Conservation (phyloP, 805 yeast species). For the Lipomyces mesembrius region DNA sequence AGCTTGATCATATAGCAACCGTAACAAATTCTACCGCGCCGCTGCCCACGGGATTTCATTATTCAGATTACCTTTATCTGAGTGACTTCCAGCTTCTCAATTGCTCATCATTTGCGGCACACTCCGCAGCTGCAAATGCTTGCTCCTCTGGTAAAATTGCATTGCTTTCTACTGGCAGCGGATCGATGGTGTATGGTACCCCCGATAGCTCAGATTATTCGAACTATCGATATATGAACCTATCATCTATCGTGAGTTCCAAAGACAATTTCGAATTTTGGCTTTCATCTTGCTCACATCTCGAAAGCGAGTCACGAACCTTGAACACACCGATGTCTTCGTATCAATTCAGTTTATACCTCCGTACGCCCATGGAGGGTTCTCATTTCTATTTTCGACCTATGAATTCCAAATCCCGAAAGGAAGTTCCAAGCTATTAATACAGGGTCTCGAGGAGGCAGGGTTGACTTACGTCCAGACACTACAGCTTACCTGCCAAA, state of each 20-base stretch:
- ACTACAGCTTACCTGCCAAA: neutral
- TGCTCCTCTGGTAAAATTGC: neutral
- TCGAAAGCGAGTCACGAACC: neutral
- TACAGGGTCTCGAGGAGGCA: neutral
- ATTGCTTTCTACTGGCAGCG: neutral
- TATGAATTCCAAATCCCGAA: neutral
- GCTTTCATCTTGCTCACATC: neutral
- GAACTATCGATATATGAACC: constrained; percentile 12
- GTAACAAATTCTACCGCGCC: neutral
- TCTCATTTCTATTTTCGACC: neutral
- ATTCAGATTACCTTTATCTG: neutral
- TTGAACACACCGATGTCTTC: neutral
- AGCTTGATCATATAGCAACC: neutral
- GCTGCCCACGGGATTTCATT: neutral
- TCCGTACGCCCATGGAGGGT: neutral
- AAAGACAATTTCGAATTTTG: neutral
- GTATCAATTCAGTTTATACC: neutral
- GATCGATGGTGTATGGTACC: neutral
- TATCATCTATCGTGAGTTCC: constrained; percentile 7
- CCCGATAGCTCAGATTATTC: neutral
- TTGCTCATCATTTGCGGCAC: neutral
- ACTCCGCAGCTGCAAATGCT: neutral
- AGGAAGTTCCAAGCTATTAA: neutral
- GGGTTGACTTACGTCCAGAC: neutral
- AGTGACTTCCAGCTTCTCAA: neutral